A percentile compares a stretch with the other conserved stretches of the same genome.
Conservation (phyloP, 805 yeast species). For the Torulaspora maleeae region DNA sequence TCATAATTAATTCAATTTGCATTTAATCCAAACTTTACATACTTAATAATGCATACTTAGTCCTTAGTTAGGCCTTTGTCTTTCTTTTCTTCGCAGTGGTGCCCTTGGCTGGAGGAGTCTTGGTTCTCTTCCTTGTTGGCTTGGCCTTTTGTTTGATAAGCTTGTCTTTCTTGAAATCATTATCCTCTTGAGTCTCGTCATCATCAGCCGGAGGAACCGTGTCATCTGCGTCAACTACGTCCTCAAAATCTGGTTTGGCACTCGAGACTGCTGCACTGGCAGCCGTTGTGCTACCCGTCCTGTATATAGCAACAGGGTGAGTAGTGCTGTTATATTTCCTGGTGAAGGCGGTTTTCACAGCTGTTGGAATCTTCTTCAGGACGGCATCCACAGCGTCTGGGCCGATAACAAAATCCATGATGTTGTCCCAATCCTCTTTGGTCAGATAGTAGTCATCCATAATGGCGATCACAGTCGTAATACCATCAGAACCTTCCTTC, state of each 20-base stretch:
- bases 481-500: conserved; percentile 54
- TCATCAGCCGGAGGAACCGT: conserved; percentile 29
- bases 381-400: conserved; percentile 42
- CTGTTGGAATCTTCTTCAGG: conserved; percentile 62
- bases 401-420: conserved; percentile 82
- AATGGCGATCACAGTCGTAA: conserved; percentile 56
- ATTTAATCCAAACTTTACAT: not conserved
- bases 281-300: conserved; percentile 57
- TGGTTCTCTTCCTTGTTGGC: conserved; percentile 27
- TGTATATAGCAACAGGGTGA: conserved; percentile 84
- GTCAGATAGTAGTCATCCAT: conserved; percentile 86
- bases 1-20: not conserved
- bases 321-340: conserved; percentile 66
- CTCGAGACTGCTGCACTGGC: conserved; percentile 15
- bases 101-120: conserved; percentile 15
- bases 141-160: conserved; percentile 33
- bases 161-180: conserved; percentile 38
- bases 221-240: conserved; percentile 36
- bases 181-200: conserved; percentile 28
- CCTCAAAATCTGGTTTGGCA: conserved; percentile 36
- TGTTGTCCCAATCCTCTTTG: conserved; percentile 86
- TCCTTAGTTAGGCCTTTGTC: conserved; percentile 15
- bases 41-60: not conserved
- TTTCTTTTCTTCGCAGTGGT: conserved; percentile 22
- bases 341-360: conserved; percentile 82